Base-by-base conservation (phyloP, 2,329 filamentous ascomycete species). In the Nemania bipapillata region DNA sequence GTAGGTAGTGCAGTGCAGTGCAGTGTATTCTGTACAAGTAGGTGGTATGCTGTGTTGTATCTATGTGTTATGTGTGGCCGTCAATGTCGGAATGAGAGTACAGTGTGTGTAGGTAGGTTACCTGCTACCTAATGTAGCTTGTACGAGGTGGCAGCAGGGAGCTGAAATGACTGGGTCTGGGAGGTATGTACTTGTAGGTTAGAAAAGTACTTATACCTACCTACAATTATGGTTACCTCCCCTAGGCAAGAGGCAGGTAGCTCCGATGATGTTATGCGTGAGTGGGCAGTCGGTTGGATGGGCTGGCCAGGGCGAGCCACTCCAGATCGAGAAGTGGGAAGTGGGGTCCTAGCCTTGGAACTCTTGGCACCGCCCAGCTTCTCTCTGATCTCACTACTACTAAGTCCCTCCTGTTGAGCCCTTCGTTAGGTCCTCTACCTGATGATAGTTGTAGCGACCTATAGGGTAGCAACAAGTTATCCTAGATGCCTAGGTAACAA, bases 401-500 rank as follows among this genome's bases (percentile, higher is more conserved):
- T 32, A 58, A 32, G 42, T 40, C 9, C 57, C 24, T 47, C 45
- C n/a, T 20, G 45, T 50, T 11, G 37, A 65, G 56, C 42, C 57
- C 57, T 42, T 58, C 58, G 45, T 52, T 53, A 63, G 35, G 57
- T 66, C 63, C 63, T 42, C 20, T 66, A 52, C 59, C 58, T 26
- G 63, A 66, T 60, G 58, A 60, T 30, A 57, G 20, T 55, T 26
- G 30, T 57, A 12, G 24, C 47, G 15, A 47, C 45, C 32, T 37
- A 22, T 35, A 22, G 9, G 47, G 22, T 49, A 57, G 42, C 20
- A 45, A 22, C 42, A 9, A n/a, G 52, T 22, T 54, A 47, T 55
- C 40, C 20, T n/a, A 58, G 47, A 9, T 50, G 15, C 40, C 20
- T n/a, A 58, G 47, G 22, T 50, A 28, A 50, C 47, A 3, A 50